Base-by-base conservation (phyloP, 257 asterid genomes). In the Nicotiana undulata region DNA sequence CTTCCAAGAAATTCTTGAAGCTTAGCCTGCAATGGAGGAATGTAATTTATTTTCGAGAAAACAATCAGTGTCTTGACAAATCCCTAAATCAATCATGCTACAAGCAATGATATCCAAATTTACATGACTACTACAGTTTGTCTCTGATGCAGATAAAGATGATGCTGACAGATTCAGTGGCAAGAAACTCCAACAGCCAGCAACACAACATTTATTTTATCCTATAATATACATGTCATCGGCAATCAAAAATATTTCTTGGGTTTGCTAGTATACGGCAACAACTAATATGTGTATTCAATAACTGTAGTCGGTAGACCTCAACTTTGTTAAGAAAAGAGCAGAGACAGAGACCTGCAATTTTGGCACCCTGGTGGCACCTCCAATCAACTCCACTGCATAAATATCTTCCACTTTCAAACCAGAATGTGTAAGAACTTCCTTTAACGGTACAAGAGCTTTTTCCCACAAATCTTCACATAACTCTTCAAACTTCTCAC, bases 351-450 rank as follows among this genome's bases (percentile, higher is more conserved):
- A 75, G 63, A 95, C 99, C 99, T 96, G 98, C 91, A 96, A 91
- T 86, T 91, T 94, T 72, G 98, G 99, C 80, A 96, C 98, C 81
- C 99, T 92, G 46, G 99, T 96, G 88, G 98, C 95, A 86, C 99
- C 99, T 85, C 99, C 99, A 86, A 96, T 92, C 90, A 96, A 88
- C 91, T 96, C 99, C 81, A 96, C 97, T 2, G 96, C 99, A 85
- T 92, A 87, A 84, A 96, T 86, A 80, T 96, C 98, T 37, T 91
- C 97, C 70, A 83, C 80, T 83, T 85, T 94, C 81, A 96, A 74
- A 76, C 97, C 98, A 68, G 99, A 92, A 79, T 86, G 67, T 84
- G 86, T 85, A 86, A 94, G 89, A 80, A 94, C 94, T 81, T 96
- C 94, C 88, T 90, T 91, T 10, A 96, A 83, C 64, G 99, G 99